phyloP scores from a whole-genome alignment of 164 flowering plant species.

The Amborella trichopoda region DNA sequence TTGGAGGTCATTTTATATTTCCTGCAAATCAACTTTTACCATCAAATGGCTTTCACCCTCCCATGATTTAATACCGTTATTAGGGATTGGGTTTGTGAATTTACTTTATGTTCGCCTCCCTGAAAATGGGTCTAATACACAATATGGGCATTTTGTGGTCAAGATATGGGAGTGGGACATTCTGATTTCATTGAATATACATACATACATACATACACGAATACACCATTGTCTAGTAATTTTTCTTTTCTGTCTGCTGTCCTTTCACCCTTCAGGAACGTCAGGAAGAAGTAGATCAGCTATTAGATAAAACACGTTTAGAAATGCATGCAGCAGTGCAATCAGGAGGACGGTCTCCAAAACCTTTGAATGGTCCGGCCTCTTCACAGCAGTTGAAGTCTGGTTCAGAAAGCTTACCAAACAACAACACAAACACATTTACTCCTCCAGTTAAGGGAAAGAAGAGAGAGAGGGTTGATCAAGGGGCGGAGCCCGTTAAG shows the following conservation, averaged over 20 bases:
- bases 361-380: constrained; percentile 52
- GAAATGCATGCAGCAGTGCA: constrained; percentile 82
- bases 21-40: no score
- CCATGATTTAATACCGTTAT: no score
- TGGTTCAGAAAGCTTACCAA: constrained; percentile 62
- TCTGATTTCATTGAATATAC: no score
- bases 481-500: constrained; percentile 47
- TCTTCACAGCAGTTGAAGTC: constrained; percentile 52
- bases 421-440: constrained; percentile 26
- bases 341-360: constrained; percentile 85
- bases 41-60: no score
- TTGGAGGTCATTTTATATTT: no score
- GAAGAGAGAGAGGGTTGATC: constrained; percentile 76
- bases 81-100: no score
- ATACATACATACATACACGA: no score
- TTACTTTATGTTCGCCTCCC: no score
- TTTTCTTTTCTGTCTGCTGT: not conserved
- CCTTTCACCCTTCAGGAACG: constrained; percentile 40
- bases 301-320: constrained; percentile 50
- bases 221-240: not conserved
- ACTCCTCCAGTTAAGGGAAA: constrained; percentile 63
- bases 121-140: no score
- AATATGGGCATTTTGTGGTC: no score
- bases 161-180: no score
- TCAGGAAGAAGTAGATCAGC: constrained; percentile 78